Percentiles rank a stretch among this genome's conserved stretches.
phyloP scores from a whole-genome alignment of 106 monocot species.

The Chionographis japonica region DNA sequence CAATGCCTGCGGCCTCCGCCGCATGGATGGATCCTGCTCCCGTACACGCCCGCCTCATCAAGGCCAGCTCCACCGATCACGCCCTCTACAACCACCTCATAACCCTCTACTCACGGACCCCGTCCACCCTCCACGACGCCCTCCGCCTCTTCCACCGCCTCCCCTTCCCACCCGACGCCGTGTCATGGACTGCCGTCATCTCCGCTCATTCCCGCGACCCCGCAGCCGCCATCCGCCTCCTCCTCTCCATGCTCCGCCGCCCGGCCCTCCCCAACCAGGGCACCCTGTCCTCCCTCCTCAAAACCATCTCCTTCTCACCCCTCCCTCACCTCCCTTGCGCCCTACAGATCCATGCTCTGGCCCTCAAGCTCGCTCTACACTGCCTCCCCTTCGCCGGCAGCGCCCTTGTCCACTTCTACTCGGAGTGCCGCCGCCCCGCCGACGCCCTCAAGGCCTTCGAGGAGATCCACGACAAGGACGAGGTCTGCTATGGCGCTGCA shows the following conservation, averaged over 20 bases:
- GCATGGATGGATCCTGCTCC: background rate
- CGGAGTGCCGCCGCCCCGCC: background rate
- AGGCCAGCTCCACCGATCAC: background rate
- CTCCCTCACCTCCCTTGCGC: background rate
- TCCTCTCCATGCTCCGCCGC: constrained; percentile 20
- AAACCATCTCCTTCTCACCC: background rate
- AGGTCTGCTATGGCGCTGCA: constrained; percentile 30
- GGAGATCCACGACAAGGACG: constrained; percentile 21
- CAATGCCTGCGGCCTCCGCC: background rate
- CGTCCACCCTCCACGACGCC: background rate
- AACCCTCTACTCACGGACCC: constrained; percentile 10
- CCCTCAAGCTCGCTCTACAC: constrained; percentile 19
- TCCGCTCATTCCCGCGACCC: constrained; percentile 7
- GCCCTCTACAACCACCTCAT: constrained; percentile 22
- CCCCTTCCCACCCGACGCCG: constrained; percentile 8
- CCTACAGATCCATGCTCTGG: constrained; percentile 24
- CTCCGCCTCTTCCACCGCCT: constrained; percentile 14
- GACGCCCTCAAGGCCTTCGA: constrained; percentile 31
- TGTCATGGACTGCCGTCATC: constrained; percentile 14
- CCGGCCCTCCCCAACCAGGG: constrained; percentile 16
- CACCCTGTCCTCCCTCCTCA: constrained; percentile 20
- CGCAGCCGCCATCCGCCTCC: constrained; percentile 3
- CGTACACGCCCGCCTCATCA: constrained; percentile 14
- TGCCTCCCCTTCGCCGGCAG: constrained; percentile 20
- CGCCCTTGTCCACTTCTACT: constrained; percentile 20